Base-by-base conservation (phyloP, 2,329 filamentous ascomycete species). In the Geosmithia putterillii region DNA sequence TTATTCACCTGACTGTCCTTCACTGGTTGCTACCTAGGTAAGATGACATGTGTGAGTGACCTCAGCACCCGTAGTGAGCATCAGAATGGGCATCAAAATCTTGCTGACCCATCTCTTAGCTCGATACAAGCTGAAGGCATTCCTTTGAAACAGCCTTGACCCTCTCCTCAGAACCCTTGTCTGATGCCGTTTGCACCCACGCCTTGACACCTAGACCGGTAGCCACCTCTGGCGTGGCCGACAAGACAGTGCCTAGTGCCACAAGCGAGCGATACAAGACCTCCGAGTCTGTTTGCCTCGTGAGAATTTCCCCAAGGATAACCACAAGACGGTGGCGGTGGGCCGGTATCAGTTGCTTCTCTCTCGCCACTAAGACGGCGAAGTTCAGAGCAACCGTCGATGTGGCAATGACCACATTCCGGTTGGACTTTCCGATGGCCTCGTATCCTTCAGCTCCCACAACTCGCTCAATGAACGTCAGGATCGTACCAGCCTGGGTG, bases 311-410 rank as follows among this genome's bases (percentile, higher is more conserved):
- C 2, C 73, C 73, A 1, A 89, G 60, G 5, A 82, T 70, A 23
- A 77, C 70, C 2, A 86, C 57, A 4, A 87, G 63, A 9, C 60
- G 54, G 17, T 58, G 57, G 17, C 57, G 57, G 28, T 57, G 56
- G 41, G 53, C 59, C 28, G 46, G 56, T 25, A 45, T 54, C 45
- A 59, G 59, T 46, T 62, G 61, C 47, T 60, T 69, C 50, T 70
- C 61, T 42, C 65, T 64, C 23, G 64, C 50, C 8, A 86, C 73
- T 10, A 89, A 71, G 1, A 95, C 86, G 0, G 87, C 73, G 49
- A 85, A 83, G 62, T 98, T 96, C 57, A 96, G 81, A 46, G 83
- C 81, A 0, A 86, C 71, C 0, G 92, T 95, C 1, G 86, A 80
- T 17, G 86, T 69, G 0, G 92, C 90, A 44, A 95, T 81, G 42